Base-by-base conservation (phyloP, 176 grass and related monocot genomes). In the Raddia distichophylla region DNA sequence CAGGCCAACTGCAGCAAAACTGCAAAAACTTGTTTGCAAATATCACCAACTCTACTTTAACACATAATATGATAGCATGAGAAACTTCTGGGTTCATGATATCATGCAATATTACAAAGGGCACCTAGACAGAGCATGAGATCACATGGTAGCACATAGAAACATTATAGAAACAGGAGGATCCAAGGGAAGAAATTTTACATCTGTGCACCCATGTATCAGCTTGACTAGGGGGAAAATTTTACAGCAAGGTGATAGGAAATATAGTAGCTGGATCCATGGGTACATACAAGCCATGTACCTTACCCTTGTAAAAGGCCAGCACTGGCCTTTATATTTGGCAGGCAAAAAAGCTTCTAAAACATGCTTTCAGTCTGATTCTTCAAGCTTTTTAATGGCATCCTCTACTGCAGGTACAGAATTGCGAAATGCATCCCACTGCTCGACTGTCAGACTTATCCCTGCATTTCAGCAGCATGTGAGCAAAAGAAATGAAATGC, bases 361-460 rank as follows among this genome's bases (percentile, higher is more conserved):
- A 77, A 78, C 18, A 82, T 68, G 54, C 44, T 64, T 67, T 90
- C 67, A 91, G 50, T 91, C 88, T 27, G 65, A 90, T 20, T 80
- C 95, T 88, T 82, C 86, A 33, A 98, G 58, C 69, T 88, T 85
- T 77, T 84, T 90, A 52, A 98, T 91, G 51, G 96, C 96, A 66
- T 93, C 86, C 48, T 91, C 90, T 84, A 98, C 86, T n/a, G 83
- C 81, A 17, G 96, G 93, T 32, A 90, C 80, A 42, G 84, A 76
- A 51, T 95, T 79, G 14, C 71, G 67, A 62, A 98, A 95, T 45
- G 84, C 86, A 85, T 91, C 90, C 96, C 93, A 98, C 83, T 98
- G 96, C 70, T 98, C 90, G 1, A 88, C 80, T 3, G 92, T 89
- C 89, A 98, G 77, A 82, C 90, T 93, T 82, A 98, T 86, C 17